Base-by-base conservation (phyloP, 768 basidiomycete species). In the Paxillus ammoniavirescens region DNA sequence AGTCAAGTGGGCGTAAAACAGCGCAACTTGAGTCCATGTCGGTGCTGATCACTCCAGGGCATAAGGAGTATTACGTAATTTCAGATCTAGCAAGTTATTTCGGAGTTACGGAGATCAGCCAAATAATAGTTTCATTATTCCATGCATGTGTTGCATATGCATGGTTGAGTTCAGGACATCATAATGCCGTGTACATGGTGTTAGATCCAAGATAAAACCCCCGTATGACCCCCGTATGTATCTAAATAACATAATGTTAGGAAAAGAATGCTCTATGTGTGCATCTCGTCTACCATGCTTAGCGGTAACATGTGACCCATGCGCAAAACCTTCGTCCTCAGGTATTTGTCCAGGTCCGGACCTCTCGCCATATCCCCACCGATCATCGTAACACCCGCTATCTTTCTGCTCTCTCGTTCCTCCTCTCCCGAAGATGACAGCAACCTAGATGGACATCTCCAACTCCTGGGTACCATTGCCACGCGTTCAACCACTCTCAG, bases 261-360 rank as follows among this genome's bases (percentile, higher is more conserved):
- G 28, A 17, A 38, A 21, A 14, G 35, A 9, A 10, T 8, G 15
- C n/a, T 53, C 56, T 42, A 35, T 26, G 26, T 14, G 12, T 51
- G 52, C 18, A 13, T 37, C 23, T 17, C 50, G 1, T 66, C 65
- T 2, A 61, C 49, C 56, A 65, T 56, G 49, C 37, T 49, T 49
- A 88, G 65, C 31, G 87, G 83, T 26, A 97, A 74, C 75, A 96
- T 86, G 68, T 99, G 97, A 12, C 97, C 97, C 97, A 99, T 99
- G 55, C 89, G 80, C 66, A 93, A 73, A n/a, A 98, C 86, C 70
- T 99, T 99, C 37, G 97, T 98, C 68, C 90, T 82, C 63, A 99
- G 72, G 69, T 99, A 99, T 73, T 89, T 93, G 64, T 98, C 93
- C 62, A 99, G 70, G 65, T 99, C 97, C 52, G 83, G 82, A 1